A percentile compares a stretch with the other conserved stretches of the same genome.
Conservation (phyloP, 1,139 yeast genomes). For the Geotrichum aggregatum region DNA sequence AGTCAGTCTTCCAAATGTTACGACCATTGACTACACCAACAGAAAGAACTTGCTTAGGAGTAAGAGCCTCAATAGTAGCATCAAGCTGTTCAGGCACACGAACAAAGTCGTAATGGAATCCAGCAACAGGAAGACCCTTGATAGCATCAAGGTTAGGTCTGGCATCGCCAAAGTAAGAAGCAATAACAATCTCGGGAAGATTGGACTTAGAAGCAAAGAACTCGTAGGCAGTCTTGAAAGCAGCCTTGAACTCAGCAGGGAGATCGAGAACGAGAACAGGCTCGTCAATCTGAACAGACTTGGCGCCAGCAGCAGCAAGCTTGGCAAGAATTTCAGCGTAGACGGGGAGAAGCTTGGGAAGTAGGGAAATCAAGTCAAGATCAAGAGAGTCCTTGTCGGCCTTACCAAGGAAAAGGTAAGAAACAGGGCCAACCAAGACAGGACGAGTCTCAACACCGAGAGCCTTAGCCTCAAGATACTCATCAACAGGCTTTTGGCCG, state of each 20-base stretch:
- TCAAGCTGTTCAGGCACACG: slow-evolving; percentile 96
- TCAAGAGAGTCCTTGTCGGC: slow-evolving; percentile 96
- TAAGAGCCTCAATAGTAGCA: slow-evolving; percentile 64
- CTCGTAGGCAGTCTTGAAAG: slow-evolving; percentile 83
- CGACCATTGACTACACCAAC: slow-evolving; percentile 98
- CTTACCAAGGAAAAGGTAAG: slow-evolving; percentile 93
- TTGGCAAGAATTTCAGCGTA: slow-evolving; percentile 83
- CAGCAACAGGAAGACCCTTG: slow-evolving; percentile 86
- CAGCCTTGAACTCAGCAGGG: slow-evolving; percentile 75
- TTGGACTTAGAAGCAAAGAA: slow-evolving; percentile 59
- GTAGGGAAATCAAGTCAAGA: slow-evolving; percentile 84
- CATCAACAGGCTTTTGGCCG: slow-evolving; percentile 95
- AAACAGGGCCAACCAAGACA: slow-evolving; percentile 91
- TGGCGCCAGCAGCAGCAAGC: slow-evolving; percentile 93
- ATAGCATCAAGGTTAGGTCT: slow-evolving; percentile 92
- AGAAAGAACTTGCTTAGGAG: slow-evolving; percentile 71
- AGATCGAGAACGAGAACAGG: slow-evolving; percentile 93
- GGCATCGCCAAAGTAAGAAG: slow-evolving; percentile 97
- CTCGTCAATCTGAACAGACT: slow-evolving; percentile 93
- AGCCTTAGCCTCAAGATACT: slow-evolving; percentile 95
- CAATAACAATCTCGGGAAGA: slow-evolving; percentile 72
- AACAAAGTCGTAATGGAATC: slow-evolving; percentile 94
- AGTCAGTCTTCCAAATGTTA: slow-evolving; percentile 98
- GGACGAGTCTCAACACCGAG: slow-evolving; percentile 97
- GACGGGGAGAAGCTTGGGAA: slow-evolving; percentile 85